phyloP scores from a whole-genome alignment of 768 basidiomycete species.

The Russula sp. region DNA sequence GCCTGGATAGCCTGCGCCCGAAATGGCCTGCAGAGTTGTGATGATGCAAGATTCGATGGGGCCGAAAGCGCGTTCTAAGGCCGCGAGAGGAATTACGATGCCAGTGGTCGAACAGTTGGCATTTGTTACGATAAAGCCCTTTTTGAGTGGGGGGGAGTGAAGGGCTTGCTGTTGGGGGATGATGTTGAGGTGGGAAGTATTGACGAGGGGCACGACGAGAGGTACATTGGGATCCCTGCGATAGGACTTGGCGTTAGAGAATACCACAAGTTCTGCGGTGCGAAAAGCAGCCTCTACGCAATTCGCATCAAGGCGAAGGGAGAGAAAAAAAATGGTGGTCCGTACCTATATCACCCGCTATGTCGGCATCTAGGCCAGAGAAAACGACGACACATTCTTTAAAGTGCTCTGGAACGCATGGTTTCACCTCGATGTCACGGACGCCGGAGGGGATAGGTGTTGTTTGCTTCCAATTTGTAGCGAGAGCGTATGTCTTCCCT shows the following conservation, averaged over 20 bases:
- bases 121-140: conserved; percentile 96
- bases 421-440: conserved; percentile 61
- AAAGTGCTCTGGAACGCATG: conserved; percentile 78
- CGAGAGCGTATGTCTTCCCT: conserved; percentile 72
- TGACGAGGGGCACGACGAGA: conserved; percentile 94
- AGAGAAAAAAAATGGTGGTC: conserved; percentile 16
- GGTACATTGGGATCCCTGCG: conserved; percentile 90
- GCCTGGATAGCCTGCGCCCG: conserved; percentile 97
- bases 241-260: conserved; percentile 97
- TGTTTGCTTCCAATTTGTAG: conserved; percentile 85
- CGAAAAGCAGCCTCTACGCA: conserved; percentile 78
- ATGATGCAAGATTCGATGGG: conserved; percentile 89
- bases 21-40: conserved; percentile 97
- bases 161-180: conserved; percentile 75
- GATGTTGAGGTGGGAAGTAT: conserved; percentile 80
- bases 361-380: conserved; percentile 94
- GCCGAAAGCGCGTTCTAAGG: conserved; percentile 87
- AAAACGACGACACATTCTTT: conserved; percentile 82
- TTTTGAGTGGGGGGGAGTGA: conserved; percentile 63
- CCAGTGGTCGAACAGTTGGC: conserved; percentile 98
- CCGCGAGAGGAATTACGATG: conserved; percentile 84
- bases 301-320: not conserved
- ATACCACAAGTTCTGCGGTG: conserved; percentile 83
- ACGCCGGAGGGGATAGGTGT: conserved; percentile 67
- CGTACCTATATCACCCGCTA: conserved; percentile 91